Evolutionary conservation across 345 rosid genomes (phyloP), one percentile per base, ranked within the genome.

Genomic region (Brassica juncea): DNA sequence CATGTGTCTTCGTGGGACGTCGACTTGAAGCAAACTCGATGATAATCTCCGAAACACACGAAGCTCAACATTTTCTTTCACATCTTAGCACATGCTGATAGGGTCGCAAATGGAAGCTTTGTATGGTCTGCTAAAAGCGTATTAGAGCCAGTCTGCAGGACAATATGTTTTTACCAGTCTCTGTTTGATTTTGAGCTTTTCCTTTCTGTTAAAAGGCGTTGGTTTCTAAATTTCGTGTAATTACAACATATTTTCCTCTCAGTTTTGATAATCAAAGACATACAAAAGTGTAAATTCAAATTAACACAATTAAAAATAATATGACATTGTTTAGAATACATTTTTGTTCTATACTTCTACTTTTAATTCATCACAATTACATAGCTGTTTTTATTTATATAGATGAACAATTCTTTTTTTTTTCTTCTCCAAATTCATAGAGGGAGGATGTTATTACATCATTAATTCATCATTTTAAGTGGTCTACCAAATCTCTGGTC

Each of bases 401-500:
- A 54, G 57, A 71, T 71, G 44, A 61, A 61, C 27, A 35, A 11
- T 54, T 15, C 11, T 23, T 21, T 42, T 58, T 8, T 60, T 61
- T 28, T 61, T 34, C 9, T n/a, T 52, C 57, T 52, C 57, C 9
- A 49, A 61, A 27, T 55, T 28, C 60, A 72, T 68, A 60, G 61
- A 14, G 59, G 42, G 21, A 25, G 57, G 16, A 52, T 47, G 54
- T 47, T 47, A 47, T 75, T 55, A 66, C 37, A 7, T 35, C 35
- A 10, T 37, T 65, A 65, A 37, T 70, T 59, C 63, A 59, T 59
- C 31, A 59, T 8, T 59, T 23, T 63, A 54, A 70, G 39, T 52
- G 44, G 42, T 34, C 76, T 64, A 77, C 71, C 71, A 57, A 65
- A 78, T 35, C 32, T 55, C 23, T 73, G 73, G 73, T 79, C 39